Conservation (phyloP, 345 rosid species). For the Camelina laxa region DNA sequence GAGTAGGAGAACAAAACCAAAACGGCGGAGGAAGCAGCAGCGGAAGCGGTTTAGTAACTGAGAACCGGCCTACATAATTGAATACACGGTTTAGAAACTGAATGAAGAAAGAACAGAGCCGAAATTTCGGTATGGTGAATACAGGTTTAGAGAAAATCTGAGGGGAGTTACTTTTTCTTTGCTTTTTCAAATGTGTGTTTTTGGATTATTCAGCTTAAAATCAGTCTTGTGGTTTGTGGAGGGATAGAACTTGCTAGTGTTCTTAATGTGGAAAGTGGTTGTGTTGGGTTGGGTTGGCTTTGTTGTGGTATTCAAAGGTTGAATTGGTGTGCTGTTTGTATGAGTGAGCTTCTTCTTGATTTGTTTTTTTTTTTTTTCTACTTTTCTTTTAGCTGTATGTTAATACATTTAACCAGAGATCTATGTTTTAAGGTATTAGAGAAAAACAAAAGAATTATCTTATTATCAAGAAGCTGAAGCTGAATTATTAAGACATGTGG, state of each 20-base stretch:
- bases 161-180: slow-evolving; percentile 1
- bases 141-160: slow-evolving; percentile 35
- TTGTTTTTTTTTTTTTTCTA: not conserved
- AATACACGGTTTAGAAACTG: slow-evolving; percentile 35
- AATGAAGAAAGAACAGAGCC: slow-evolving; percentile 27
- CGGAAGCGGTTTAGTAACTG: slow-evolving; percentile 52
- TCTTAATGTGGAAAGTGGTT: slow-evolving; percentile 41
- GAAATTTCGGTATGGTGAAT: slow-evolving; percentile 31
- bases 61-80: slow-evolving; percentile 57
- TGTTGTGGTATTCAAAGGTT: slow-evolving; percentile 43
- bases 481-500: slow-evolving; percentile 38
- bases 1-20: slow-evolving; percentile 81
- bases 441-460: slow-evolving; percentile 1
- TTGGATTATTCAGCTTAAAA: slow-evolving; percentile 31
- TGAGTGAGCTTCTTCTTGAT: slow-evolving; percentile 48
- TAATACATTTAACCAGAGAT: slow-evolving; percentile 30
- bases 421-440: slow-evolving; percentile 1
- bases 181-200: slow-evolving; percentile 14
- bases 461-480: slow-evolving; percentile 34
- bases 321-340: slow-evolving; percentile 54
- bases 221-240: slow-evolving; percentile 34
- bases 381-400: slow-evolving; percentile 26
- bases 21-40: slow-evolving; percentile 69
- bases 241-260: slow-evolving; percentile 30
- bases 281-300: slow-evolving; percentile 35